Percentiles rank a stretch among this genome's conserved stretches.
phyloP scores from a whole-genome alignment of 2,329 filamentous ascomycete species.

The Fusarium pilosicola region DNA sequence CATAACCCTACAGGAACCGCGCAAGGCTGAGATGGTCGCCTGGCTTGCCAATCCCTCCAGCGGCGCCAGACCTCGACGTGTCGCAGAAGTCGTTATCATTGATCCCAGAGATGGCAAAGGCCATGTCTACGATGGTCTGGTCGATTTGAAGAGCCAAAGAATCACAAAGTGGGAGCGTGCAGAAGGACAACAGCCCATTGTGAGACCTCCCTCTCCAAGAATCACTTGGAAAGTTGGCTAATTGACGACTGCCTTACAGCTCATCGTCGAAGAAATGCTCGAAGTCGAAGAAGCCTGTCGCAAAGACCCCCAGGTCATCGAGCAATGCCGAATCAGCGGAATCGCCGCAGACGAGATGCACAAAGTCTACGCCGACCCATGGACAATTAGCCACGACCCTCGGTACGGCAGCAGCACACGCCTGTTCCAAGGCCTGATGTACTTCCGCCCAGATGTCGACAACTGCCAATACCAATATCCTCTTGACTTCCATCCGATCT shows the following conservation, averaged over 20 bases:
- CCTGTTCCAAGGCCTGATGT: constrained; percentile 94
- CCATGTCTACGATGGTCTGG: constrained; percentile 78
- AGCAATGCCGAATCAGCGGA: constrained; percentile 86
- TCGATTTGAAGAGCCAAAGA: constrained; percentile 74
- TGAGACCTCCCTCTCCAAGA: constrained; percentile 50
- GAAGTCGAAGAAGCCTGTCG: constrained; percentile 80
- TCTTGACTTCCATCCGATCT: constrained; percentile 94
- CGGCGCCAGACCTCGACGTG: constrained; percentile 70
- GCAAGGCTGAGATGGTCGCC: constrained; percentile 82
- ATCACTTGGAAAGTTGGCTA: background rate
- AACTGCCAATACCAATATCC: constrained; percentile 92
- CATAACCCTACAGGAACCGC: constrained; percentile 84
- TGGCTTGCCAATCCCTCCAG: constrained; percentile 76
- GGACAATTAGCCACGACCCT: constrained; percentile 95
- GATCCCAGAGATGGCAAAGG: constrained; percentile 73
- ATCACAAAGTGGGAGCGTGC: constrained; percentile 80
- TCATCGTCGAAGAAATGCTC: constrained; percentile 90
- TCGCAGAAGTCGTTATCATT: constrained; percentile 87
- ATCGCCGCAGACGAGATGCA: constrained; percentile 87
- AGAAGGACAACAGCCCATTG: constrained; percentile 82
- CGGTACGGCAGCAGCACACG: constrained; percentile 82
- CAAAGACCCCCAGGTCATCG: constrained; percentile 85
- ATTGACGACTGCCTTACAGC: constrained; percentile 56
- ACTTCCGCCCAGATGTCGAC: constrained; percentile 88
- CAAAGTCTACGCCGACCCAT: constrained; percentile 95